Conservation (phyloP, 2,329 filamentous ascomycete species). For the Phialophora macrospora region DNA sequence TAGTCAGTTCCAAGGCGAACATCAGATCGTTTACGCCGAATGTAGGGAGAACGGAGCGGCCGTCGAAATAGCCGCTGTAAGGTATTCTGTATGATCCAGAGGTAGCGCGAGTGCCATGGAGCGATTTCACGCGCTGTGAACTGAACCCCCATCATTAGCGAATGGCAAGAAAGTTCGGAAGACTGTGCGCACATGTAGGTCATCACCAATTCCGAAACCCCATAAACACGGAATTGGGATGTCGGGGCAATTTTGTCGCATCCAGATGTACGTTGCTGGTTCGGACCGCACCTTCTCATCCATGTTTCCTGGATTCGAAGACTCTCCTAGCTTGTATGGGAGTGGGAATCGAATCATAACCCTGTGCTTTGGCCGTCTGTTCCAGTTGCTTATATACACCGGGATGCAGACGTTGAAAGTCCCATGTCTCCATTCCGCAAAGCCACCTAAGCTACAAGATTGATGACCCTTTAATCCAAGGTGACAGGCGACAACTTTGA, state of each 20-base stretch:
- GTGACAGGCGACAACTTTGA: neutral
- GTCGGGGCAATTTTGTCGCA: slow-evolving; percentile 40
- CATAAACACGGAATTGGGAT: slow-evolving; percentile 40
- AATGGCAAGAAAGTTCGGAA: neutral
- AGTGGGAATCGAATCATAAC: slow-evolving; percentile 35
- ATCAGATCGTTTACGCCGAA: neutral
- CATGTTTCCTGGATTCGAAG: slow-evolving; percentile 38
- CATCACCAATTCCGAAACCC: slow-evolving; percentile 37
- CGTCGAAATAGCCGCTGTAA: slow-evolving; percentile 12
- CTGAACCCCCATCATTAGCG: slow-evolving; percentile 6
- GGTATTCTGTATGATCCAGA: slow-evolving; percentile 10
- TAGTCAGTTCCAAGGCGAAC: slow-evolving; percentile 18
- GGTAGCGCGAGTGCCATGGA: slow-evolving; percentile 20
- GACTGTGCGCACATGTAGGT: neutral
- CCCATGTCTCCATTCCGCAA: slow-evolving; percentile 40
- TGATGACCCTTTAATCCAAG: neutral
- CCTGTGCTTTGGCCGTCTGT: slow-evolving; percentile 29
- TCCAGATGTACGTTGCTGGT: slow-evolving; percentile 42
- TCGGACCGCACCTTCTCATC: slow-evolving; percentile 43
- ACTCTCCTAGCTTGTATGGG: slow-evolving; percentile 41
- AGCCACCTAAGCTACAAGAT: slow-evolving; percentile 35
- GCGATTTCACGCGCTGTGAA: slow-evolving; percentile 21
- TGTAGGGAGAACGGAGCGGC: neutral
- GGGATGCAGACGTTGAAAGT: slow-evolving; percentile 43
- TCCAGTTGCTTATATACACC: slow-evolving; percentile 30